These are phyloP conservation scores for Lachancea waltii DNA, from an alignment of 805 yeast genomes.

Conservation along the genomic window DNA sequence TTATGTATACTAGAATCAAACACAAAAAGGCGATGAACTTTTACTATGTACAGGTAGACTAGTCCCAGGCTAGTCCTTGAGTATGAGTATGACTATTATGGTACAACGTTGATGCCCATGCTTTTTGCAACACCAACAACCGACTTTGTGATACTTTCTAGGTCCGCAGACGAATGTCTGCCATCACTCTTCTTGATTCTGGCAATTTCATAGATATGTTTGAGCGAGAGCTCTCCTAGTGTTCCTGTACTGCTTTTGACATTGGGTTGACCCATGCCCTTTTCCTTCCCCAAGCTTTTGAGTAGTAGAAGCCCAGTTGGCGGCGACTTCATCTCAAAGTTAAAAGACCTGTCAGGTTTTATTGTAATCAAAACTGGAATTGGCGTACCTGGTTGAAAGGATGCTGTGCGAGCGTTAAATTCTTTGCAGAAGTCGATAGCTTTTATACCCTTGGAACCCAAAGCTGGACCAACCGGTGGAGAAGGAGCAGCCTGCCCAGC, in stretches of 20 bases:
- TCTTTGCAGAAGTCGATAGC: conserved; percentile 98
- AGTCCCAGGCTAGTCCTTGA: background rate
- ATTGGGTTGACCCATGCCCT: conserved; percentile 65
- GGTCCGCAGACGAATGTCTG: conserved; percentile 60
- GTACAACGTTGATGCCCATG: conserved; percentile 78
- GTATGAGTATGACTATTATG: conserved; percentile 33
- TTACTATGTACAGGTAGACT: background rate
- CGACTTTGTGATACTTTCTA: conserved; percentile 74
- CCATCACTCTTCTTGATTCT: conserved; percentile 85
- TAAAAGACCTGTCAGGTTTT: conserved; percentile 85
- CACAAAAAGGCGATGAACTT: background rate
- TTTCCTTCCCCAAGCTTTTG: conserved; percentile 62
- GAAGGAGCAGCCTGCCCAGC: conserved; percentile 98
- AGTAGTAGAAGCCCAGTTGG: conserved; percentile 81
- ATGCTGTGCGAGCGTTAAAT: conserved; percentile 94
- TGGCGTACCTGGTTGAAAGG: conserved; percentile 78
- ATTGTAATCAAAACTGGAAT: conserved; percentile 81
- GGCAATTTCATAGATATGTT: conserved; percentile 92
- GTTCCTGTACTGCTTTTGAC: conserved; percentile 18
- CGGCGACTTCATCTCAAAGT: conserved; percentile 84
- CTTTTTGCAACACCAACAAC: conserved; percentile 84
- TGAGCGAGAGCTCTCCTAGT: conserved; percentile 67
- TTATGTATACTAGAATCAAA: conserved; percentile 3
- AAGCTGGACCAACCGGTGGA: conserved; percentile 98
- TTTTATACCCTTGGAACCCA: conserved; percentile 97